Conservation (phyloP, 768 basidiomycete genomes). For the Sarcodon aspratus region DNA sequence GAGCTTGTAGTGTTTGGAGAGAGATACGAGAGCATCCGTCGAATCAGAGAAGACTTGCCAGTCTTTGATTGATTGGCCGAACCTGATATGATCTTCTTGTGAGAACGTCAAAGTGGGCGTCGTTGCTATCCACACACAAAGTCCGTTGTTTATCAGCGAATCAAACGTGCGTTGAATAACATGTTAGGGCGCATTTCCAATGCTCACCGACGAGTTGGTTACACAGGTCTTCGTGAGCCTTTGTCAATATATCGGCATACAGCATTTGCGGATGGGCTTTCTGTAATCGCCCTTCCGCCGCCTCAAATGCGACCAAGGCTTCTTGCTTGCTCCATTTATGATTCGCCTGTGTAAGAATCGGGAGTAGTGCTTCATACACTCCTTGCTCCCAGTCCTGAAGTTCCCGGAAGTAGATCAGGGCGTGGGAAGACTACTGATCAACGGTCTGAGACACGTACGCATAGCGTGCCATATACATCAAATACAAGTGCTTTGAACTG, state of each 20-base stretch:
- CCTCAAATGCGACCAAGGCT: conserved; percentile 37
- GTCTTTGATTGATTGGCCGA: conserved; percentile 45
- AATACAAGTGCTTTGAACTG: conserved; percentile 44
- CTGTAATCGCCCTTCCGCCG: conserved; percentile 47
- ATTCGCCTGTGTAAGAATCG: conserved; percentile 25
- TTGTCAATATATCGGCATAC: conserved; percentile 50
- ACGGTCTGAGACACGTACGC: conserved; percentile 23
- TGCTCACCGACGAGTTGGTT: not conserved
- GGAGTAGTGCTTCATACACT: conserved; percentile 41
- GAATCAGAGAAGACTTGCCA: conserved; percentile 68
- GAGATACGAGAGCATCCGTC: conserved; percentile 40
- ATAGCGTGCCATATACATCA: conserved; percentile 70
- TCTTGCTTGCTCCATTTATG: conserved; percentile 40
- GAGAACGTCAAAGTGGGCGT: not conserved
- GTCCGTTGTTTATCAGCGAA: not conserved
- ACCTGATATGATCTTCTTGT: conserved; percentile 25
- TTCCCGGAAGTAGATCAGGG: not conserved
- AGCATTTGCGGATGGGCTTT: conserved; percentile 42
- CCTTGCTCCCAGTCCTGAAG: conserved; percentile 70
- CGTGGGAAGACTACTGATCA: not conserved
- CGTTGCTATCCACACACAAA: no score
- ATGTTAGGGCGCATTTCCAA: not conserved
- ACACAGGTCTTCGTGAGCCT: conserved; percentile 19
- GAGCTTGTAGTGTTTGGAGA: conserved; percentile 56
- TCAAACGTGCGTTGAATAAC: not conserved